Percentiles rank a stretch among this genome's conserved stretches.
Conservation (phyloP, 1,284 basidiomycete species). For the Ustilago xerochloae region DNA sequence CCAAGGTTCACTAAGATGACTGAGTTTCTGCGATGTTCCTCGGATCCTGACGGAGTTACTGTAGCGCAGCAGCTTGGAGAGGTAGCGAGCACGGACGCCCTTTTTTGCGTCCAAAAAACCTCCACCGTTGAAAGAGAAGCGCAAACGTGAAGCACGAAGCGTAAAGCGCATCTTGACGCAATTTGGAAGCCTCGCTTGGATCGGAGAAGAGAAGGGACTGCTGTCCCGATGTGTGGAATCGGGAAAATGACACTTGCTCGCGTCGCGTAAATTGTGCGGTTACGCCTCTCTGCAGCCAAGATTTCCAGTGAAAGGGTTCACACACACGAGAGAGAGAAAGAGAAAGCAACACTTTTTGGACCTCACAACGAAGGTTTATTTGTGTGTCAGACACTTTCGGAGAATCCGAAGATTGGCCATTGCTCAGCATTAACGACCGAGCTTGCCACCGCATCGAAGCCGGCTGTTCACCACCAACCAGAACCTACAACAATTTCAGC, state of each 20-base stretch:
- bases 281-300: conserved; percentile 15
- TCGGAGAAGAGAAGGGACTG: background rate
- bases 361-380: background rate
- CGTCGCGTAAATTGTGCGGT: conserved; percentile 30
- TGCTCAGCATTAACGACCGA: too few relatives aligned
- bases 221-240: background rate
- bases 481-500: too few relatives aligned
- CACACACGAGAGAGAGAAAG: too few relatives aligned
- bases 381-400: background rate
- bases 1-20: too few relatives aligned
- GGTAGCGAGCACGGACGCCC: conserved; percentile 10
- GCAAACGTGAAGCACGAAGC: background rate
- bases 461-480: background rate
- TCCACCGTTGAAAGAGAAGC: conserved; percentile 1
- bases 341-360: conserved; percentile 31
- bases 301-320: background rate
- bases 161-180: conserved; percentile 23
- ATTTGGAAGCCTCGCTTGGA: conserved; percentile 4
- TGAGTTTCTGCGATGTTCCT: conserved; percentile 11
- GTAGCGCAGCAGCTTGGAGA: too few relatives aligned
- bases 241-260: conserved; percentile 21
- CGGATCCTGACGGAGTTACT: conserved; percentile 5
- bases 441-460: conserved; percentile 1
- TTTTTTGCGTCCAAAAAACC: conserved; percentile 6
- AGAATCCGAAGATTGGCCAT: conserved; percentile 5